phyloP scores from a whole-genome alignment of 306 rosid genomes.

The Malus sylvestris region DNA sequence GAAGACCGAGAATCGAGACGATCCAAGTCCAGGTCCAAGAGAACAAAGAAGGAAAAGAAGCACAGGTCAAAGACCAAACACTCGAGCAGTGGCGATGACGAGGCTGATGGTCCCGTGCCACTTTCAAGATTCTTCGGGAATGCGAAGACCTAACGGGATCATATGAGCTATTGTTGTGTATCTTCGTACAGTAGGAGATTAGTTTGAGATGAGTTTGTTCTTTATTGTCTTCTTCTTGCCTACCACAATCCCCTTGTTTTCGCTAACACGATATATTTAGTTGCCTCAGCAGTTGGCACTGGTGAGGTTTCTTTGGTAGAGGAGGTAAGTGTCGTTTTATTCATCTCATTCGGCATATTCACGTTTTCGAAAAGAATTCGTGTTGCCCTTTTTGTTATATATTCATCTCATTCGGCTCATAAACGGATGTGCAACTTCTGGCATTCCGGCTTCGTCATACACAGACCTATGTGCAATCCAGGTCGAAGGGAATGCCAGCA shows the following conservation, averaged over 20 bases:
- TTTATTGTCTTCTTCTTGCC: conserved; percentile 9
- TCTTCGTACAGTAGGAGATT: conserved; percentile 31
- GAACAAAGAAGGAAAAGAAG: conserved; percentile 79
- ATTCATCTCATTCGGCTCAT: not conserved
- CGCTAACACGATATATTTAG: conserved; percentile 23
- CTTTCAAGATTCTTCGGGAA: conserved; percentile 85
- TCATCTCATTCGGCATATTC: conserved; percentile 3
- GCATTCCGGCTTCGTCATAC: not conserved
- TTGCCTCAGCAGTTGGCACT: conserved; percentile 12
- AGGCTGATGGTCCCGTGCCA: conserved; percentile 71
- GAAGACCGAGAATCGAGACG: conserved; percentile 67
- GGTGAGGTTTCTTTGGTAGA: conserved; percentile 8
- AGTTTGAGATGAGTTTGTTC: conserved; percentile 22
- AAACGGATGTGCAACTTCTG: not conserved
- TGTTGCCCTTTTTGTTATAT: not conserved
- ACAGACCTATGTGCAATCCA: not conserved
- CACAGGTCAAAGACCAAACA: conserved; percentile 61
- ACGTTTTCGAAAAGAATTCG: not conserved
- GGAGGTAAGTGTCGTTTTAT: not conserved
- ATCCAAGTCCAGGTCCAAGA: conserved; percentile 80
- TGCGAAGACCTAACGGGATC: conserved; percentile 40
- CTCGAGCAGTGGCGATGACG: conserved; percentile 38
- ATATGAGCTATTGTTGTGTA: conserved; percentile 22
- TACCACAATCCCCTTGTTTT: conserved; percentile 21
- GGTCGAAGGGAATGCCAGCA: not conserved